phyloP scores from a whole-genome alignment of 148 eudicot genomes.

The Mesembryanthemum crystallinum region DNA sequence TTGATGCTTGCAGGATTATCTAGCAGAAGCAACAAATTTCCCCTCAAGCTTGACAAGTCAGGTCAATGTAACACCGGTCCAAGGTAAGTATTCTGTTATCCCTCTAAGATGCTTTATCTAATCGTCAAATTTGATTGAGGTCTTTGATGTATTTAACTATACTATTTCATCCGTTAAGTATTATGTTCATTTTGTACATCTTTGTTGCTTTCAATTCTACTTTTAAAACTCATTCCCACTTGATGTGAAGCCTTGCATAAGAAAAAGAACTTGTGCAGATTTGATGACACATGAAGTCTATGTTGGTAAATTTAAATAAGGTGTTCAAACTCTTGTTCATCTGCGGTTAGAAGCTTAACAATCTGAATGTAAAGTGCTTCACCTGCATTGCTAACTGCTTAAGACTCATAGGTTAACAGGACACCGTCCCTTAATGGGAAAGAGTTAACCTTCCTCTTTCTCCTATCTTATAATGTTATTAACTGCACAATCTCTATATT shows the following conservation, averaged over 20 bases:
- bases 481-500: neutral
- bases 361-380: neutral
- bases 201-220: neutral
- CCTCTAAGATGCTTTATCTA: neutral
- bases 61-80: slow-evolving; percentile 22
- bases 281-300: too few relatives aligned
- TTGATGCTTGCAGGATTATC: slow-evolving; percentile 42
- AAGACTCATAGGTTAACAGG: too few relatives aligned
- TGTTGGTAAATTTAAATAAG: neutral
- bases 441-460: neutral
- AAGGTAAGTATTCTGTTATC: slow-evolving; percentile 38
- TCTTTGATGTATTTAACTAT: neutral
- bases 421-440: neutral
- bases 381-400: too few relatives aligned
- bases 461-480: neutral
- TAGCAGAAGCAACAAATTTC: slow-evolving; percentile 29
- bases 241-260: neutral
- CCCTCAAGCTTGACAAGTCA: slow-evolving; percentile 39
- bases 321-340: neutral
- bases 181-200: neutral
- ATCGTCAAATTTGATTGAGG: neutral
- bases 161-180: neutral
- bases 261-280: neutral
- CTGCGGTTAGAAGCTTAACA: neutral
- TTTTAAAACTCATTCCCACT: neutral